phyloP scores from a whole-genome alignment of 106 monocot species.

The Xerophyta viscosa region DNA sequence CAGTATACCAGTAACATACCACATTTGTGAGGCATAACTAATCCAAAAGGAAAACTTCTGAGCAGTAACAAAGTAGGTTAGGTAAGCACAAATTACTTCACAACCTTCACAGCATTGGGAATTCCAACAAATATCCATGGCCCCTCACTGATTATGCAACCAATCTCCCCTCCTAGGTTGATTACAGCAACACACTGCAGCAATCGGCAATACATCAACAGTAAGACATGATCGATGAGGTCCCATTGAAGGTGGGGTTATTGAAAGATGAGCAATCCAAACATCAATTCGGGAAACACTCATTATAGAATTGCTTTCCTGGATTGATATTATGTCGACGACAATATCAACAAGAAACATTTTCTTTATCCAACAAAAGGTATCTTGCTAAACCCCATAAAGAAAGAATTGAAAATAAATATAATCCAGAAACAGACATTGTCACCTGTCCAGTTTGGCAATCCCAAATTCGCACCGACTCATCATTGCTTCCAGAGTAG shows the following conservation, averaged over 20 bases:
- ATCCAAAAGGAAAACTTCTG: background rate
- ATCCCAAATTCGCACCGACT: conserved; percentile 81
- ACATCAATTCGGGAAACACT: too few relatives aligned
- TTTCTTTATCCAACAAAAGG: too few relatives aligned
- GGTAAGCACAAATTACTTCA: background rate
- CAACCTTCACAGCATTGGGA: conserved; percentile 77
- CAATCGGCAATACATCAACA: conserved; percentile 1
- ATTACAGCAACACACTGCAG: conserved; percentile 55
- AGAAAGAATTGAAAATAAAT: too few relatives aligned
- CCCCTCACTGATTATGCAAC: conserved; percentile 92
- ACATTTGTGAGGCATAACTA: too few relatives aligned
- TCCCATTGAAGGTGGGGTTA: too few relatives aligned
- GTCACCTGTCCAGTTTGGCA: conserved; percentile 86
- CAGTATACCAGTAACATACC: background rate
- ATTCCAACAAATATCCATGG: conserved; percentile 91
- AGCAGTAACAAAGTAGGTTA: background rate
- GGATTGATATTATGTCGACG: too few relatives aligned
- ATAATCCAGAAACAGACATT: background rate
- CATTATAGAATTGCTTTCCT: too few relatives aligned
- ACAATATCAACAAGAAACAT: too few relatives aligned
- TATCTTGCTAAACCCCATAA: too few relatives aligned
- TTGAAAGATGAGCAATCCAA: too few relatives aligned
- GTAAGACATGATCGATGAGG: too few relatives aligned
- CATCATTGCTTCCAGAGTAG: conserved; percentile 86
- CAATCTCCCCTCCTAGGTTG: conserved; percentile 75